phyloP scores from a whole-genome alignment of 1,139 yeast species.

The Meyerozyma smithsonii region DNA sequence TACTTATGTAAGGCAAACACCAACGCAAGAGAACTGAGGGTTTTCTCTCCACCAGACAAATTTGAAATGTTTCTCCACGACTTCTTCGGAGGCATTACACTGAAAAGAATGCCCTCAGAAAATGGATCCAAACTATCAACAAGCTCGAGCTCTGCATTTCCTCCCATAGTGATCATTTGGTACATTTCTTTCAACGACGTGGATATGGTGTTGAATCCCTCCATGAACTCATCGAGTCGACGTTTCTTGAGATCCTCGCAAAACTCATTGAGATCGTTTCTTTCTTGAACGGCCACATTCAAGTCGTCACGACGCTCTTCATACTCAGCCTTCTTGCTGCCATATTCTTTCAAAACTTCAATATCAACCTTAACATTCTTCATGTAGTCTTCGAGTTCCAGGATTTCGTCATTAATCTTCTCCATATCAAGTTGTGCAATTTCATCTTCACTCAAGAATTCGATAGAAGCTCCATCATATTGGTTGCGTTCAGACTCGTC shows the following conservation, averaged over 20 bases:
- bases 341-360: constrained; percentile 75
- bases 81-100: constrained; percentile 99
- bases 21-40: constrained; percentile 88
- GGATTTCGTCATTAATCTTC: constrained; percentile 48
- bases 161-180: constrained; percentile 98
- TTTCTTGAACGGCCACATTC: constrained; percentile 57
- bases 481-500: constrained; percentile 30
- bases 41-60: constrained; percentile 96
- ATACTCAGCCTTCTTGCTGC: constrained; percentile 60
- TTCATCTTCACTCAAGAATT: constrained; percentile 49
- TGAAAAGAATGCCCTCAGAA: constrained; percentile 91
- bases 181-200: constrained; percentile 93
- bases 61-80: constrained; percentile 96
- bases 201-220: constrained; percentile 84
- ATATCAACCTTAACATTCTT: constrained; percentile 62
- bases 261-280: constrained; percentile 61
- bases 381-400: constrained; percentile 51
- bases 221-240: constrained; percentile 86
- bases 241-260: constrained; percentile 70
- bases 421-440: constrained; percentile 47
- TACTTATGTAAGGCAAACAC: constrained; percentile 96
- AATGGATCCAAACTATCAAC: constrained; percentile 98
- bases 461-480: constrained; percentile 34
- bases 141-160: constrained; percentile 94
- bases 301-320: constrained; percentile 59